Evolutionary conservation across 2,329 filamentous ascomycete genomes (phyloP), one percentile per base, ranked within the genome.

Genomic region (Aspergillus floridensis): DNA sequence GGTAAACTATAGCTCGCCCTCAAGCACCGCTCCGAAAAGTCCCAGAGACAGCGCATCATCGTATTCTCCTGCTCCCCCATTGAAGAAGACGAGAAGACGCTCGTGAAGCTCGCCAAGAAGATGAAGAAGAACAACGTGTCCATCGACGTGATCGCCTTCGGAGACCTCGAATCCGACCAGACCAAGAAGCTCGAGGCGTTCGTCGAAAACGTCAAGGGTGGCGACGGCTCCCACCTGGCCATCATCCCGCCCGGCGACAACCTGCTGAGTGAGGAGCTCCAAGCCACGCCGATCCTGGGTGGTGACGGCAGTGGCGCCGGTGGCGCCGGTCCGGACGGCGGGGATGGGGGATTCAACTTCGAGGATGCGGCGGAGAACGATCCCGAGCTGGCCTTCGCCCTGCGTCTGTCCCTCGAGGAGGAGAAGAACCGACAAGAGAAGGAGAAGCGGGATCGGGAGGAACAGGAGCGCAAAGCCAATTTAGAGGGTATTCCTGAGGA

Each of bases 101-200:
- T 99, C 53, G 85, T 93, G 63, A 91, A 91, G 73, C 84, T 99
- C 31, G 93, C 95, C 49, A 96, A 95, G 82, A 96, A 95, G 81
- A 96, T 98, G 92, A 98, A 98, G 87, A 99, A 99, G 85, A 90
- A 89, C 77, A 93, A 91, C 72, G 91, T 96, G 61, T 91, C 88
- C 62, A 91, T 99, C 72, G 95, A 99, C 77, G 93, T 99, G 72
- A 86, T 99, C 62, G 87, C 93, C 50, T 99, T 99, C 70, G 95
- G 95, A 67, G 93, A 99, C 70, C 84, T 96, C 56, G 91, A 95
- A 66, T 91, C 93, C 68, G 91, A 96, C 66, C 92, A 89, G 63
- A 90, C 90, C 57, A 86, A 90, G 75, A 98, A 98, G 81, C 86
- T 99, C 56, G 88, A 92, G 72, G 89, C 91, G 29, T 99, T 99